These are phyloP conservation scores for Rhynchospora pubera DNA, from an alignment of 176 grass and related monocot genomes.

Conservation along the genomic window DNA sequence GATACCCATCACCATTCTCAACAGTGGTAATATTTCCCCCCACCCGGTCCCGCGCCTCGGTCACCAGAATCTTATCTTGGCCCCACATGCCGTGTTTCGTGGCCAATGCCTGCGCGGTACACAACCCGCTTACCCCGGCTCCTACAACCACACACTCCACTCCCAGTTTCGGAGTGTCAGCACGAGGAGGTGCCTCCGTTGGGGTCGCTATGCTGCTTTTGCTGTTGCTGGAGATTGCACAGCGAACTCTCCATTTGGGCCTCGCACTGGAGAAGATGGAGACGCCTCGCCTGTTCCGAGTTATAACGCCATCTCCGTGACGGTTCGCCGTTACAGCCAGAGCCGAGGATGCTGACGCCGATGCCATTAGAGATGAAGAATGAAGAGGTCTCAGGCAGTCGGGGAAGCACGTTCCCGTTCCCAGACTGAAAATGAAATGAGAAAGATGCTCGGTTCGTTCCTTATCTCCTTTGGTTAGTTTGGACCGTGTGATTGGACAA, in stretches of 20 bases:
- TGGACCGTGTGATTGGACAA: background rate
- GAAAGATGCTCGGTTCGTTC: background rate
- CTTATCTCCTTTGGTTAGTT: background rate
- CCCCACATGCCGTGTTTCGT: slow-evolving; percentile 39
- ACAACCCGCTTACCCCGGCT: slow-evolving; percentile 77
- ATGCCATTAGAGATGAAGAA: background rate
- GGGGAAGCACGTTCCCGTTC: background rate
- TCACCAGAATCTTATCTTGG: slow-evolving; percentile 47
- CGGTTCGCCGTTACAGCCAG: background rate
- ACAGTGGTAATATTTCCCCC: slow-evolving; percentile 92
- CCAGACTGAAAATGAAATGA: background rate
- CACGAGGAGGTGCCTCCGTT: background rate
- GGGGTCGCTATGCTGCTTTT: background rate
- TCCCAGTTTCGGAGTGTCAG: slow-evolving; percentile 23
- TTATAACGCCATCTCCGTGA: background rate
- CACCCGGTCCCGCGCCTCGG: slow-evolving; percentile 56
- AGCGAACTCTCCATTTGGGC: background rate
- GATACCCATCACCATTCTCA: slow-evolving; percentile 53
- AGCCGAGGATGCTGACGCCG: background rate
- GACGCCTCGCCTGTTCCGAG: background rate
- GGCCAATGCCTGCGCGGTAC: slow-evolving; percentile 74
- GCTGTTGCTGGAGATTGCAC: background rate
- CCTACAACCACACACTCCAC: slow-evolving; percentile 84
- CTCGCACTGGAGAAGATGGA: background rate
- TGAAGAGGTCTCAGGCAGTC: no score